phyloP scores from a whole-genome alignment of 495 filamentous ascomycete species.

The Letharia columbiana region DNA sequence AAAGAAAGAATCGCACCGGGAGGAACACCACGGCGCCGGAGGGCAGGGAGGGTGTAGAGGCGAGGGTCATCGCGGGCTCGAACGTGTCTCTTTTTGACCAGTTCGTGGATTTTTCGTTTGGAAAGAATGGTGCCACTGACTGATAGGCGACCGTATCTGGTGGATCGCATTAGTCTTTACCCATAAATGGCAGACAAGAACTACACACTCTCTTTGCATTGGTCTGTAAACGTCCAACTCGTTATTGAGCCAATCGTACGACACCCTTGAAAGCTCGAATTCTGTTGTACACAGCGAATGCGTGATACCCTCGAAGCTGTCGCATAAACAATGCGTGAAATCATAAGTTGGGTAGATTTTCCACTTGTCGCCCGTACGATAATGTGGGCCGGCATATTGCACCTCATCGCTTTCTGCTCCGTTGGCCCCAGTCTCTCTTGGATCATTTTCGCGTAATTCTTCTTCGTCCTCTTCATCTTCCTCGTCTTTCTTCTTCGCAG shows the following conservation, averaged over 20 bases:
- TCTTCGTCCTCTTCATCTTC: constrained; percentile 21
- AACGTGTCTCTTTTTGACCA: constrained; percentile 65
- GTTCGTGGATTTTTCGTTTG: constrained; percentile 70
- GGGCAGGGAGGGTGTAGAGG: constrained; percentile 78
- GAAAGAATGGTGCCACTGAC: constrained; percentile 73
- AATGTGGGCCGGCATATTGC: constrained; percentile 44
- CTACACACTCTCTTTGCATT: constrained; percentile 67
- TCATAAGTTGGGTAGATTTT: constrained; percentile 87
- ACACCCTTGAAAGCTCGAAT: constrained; percentile 64
- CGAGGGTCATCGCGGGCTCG: constrained; percentile 84
- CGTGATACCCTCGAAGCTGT: constrained; percentile 79
- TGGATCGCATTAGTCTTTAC: constrained; percentile 11
- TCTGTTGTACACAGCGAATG: constrained; percentile 87
- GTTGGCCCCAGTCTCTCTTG: not conserved
- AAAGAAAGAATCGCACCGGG: constrained; percentile 82
- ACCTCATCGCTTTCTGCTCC: constrained; percentile 24
- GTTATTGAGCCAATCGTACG: constrained; percentile 83
- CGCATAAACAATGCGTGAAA: constrained; percentile 82
- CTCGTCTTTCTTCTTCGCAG: constrained; percentile 31
- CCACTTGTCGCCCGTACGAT: constrained; percentile 67
- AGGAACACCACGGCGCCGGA: constrained; percentile 74
- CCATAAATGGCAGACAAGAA: not conserved
- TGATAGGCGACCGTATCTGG: constrained; percentile 64
- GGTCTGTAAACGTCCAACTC: constrained; percentile 69
- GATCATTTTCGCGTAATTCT: constrained; percentile 4